A percentile compares a stretch with the other conserved stretches of the same genome.
These are phyloP conservation scores for Fomitopsis betulina DNA, from an alignment of 1,284 basidiomycete genomes.

Conservation along the genomic window DNA sequence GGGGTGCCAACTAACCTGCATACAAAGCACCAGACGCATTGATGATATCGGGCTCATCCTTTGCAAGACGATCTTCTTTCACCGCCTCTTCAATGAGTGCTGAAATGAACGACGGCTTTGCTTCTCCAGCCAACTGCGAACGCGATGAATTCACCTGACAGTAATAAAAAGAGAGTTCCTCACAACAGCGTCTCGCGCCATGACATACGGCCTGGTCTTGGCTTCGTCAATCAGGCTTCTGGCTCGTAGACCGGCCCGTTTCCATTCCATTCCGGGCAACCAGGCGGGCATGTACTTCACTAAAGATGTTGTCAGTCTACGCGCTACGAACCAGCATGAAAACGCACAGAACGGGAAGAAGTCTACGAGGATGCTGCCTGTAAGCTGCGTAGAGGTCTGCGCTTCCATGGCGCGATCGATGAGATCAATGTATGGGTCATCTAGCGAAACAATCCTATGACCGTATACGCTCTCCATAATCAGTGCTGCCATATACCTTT, in stretches of 20 bases:
- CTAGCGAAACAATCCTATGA: background rate
- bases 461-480: background rate
- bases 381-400: no score
- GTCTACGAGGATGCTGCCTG: background rate
- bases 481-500: background rate
- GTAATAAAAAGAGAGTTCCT: background rate
- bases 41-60: constrained; percentile 2
- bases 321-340: background rate
- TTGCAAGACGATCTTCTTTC: constrained; percentile 4
- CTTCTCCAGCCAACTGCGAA: background rate
- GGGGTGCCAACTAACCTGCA: background rate
- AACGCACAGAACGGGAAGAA: background rate
- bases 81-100: constrained; percentile 2
- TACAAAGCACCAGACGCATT: constrained; percentile 7
- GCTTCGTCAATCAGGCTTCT: constrained; percentile 12
- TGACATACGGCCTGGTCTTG: constrained; percentile 20
- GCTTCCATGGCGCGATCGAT: background rate
- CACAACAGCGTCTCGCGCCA: constrained; percentile 19
- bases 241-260: constrained; percentile 22
- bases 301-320: constrained; percentile 4
- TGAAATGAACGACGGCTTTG: background rate
- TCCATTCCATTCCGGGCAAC: constrained; percentile 33
- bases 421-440: background rate
- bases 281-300: constrained; percentile 30
- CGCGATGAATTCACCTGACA: no score